Evolutionary conservation across 768 basidiomycete species (phyloP).

Genomic region (Amanita pallidorosea): DNA sequence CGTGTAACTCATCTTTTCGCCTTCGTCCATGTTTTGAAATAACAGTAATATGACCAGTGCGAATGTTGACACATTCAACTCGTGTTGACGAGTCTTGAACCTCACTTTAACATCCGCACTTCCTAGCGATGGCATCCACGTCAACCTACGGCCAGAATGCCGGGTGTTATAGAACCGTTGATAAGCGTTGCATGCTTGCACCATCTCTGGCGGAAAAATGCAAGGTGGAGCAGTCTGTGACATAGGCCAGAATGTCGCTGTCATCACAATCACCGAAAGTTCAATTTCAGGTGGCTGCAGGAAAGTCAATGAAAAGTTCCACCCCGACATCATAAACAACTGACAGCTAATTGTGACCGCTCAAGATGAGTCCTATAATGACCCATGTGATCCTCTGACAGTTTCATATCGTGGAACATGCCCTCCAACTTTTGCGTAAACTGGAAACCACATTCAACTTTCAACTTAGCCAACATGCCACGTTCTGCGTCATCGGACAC

Average conservation of each 20-base stretch:
- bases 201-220: conserved; percentile 53
- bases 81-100: conserved; percentile 76
- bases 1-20: conserved; percentile 65
- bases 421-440: conserved; percentile 98
- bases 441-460: conserved; percentile 91
- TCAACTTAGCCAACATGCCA: conserved; percentile 94
- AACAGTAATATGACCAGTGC: conserved; percentile 80
- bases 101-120: conserved; percentile 79
- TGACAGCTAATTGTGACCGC: conserved; percentile 40
- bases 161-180: conserved; percentile 83
- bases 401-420: conserved; percentile 96
- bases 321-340: conserved; percentile 14
- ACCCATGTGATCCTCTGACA: conserved; percentile 73
- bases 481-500: conserved; percentile 97
- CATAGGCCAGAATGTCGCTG: conserved; percentile 95
- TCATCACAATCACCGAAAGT: conserved; percentile 86
- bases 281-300: conserved; percentile 64
- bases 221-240: conserved; percentile 55
- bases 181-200: conserved; percentile 62
- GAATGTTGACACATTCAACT: conserved; percentile 87
- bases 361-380: conserved; percentile 56
- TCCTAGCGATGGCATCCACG: conserved; percentile 87
- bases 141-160: conserved; percentile 83
- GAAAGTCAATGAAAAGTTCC: conserved; percentile 5
- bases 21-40: conserved; percentile 64